phyloP scores from a whole-genome alignment of 257 asterid species.

The Asclepias syriaca region DNA sequence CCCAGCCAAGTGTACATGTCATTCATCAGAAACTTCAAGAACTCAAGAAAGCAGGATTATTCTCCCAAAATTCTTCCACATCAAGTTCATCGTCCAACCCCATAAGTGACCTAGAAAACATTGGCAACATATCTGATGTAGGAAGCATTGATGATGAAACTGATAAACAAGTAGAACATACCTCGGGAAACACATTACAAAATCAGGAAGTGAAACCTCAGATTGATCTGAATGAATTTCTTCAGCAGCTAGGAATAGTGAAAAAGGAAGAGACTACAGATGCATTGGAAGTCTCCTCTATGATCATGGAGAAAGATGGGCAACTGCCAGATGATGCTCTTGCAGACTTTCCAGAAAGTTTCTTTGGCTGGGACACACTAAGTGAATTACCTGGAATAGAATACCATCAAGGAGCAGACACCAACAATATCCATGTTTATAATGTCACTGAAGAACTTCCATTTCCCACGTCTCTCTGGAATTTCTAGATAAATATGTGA shows the following conservation, averaged over 20 bases:
- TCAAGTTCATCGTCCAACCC: constrained; percentile 50
- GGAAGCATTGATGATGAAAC: constrained; percentile 19
- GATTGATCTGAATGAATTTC: constrained; percentile 84
- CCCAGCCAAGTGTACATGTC: constrained; percentile 85
- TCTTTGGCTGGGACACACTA: constrained; percentile 68
- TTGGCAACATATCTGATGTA: constrained; percentile 23
- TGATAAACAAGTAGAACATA: constrained; percentile 35
- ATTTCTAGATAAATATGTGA: constrained; percentile 18
- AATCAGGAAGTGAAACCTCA: constrained; percentile 66
- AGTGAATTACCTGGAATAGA: constrained; percentile 57
- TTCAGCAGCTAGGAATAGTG: constrained; percentile 80
- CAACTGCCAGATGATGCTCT: constrained; percentile 30
- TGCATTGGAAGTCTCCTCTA: constrained; percentile 15
- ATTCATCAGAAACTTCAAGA: constrained; percentile 90
- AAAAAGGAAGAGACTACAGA: constrained; percentile 45
- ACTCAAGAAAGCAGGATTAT: constrained; percentile 56
- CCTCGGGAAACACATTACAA: constrained; percentile 22
- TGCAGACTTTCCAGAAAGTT: constrained; percentile 34
- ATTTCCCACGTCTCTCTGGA: constrained; percentile 27
- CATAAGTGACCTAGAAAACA: constrained; percentile 22
- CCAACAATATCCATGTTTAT: constrained; percentile 15
- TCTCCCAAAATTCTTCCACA: constrained; percentile 36
- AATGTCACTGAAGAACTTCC: constrained; percentile 19
- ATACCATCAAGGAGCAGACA: constrained; percentile 34
- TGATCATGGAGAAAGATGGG: constrained; percentile 36